These are phyloP conservation scores for Talaromyces piceae DNA, from an alignment of 2,329 filamentous ascomycete genomes.

Conservation along the genomic window DNA sequence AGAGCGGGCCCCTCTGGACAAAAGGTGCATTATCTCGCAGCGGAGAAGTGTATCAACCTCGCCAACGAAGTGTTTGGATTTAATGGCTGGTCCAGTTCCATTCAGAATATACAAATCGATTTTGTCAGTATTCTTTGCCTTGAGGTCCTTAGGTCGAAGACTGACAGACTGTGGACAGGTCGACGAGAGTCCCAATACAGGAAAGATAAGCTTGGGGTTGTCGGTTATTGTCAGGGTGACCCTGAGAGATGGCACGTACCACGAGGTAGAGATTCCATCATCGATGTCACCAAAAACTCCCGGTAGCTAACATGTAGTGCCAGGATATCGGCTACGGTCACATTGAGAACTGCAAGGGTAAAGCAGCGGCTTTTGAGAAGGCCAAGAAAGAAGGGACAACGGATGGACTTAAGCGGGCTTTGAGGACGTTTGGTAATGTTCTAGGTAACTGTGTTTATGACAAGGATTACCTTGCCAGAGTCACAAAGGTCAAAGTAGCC, in stretches of 20 bases:
- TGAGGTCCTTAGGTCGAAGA: not conserved
- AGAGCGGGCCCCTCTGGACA: constrained; percentile 74
- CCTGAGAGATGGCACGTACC: constrained; percentile 85
- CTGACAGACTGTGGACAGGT: constrained; percentile 37
- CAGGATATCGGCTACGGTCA: constrained; percentile 90
- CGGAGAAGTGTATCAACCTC: constrained; percentile 91
- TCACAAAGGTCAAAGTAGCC: constrained; percentile 79
- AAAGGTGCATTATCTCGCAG: constrained; percentile 89
- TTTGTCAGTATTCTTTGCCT: constrained; percentile 51
- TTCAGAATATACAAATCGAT: constrained; percentile 89
- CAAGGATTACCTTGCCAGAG: constrained; percentile 82
- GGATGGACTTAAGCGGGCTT: constrained; percentile 79
- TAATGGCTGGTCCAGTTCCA: constrained; percentile 95
- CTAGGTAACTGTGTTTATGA: constrained; percentile 98
- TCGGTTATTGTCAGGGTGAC: constrained; percentile 89
- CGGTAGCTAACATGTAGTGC: not conserved
- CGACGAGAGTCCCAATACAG: constrained; percentile 71
- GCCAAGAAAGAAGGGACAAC: constrained; percentile 98
- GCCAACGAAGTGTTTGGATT: constrained; percentile 95
- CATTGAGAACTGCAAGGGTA: constrained; percentile 92
- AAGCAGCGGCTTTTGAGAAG: constrained; percentile 94
- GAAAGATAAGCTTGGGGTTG: constrained; percentile 75
- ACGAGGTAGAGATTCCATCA: constrained; percentile 51
- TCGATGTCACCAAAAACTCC: not conserved
- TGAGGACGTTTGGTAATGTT: constrained; percentile 91